These are phyloP conservation scores for Porphyrellus cyaneotinctus DNA, from an alignment of 768 basidiomycete species.

Conservation along the genomic window DNA sequence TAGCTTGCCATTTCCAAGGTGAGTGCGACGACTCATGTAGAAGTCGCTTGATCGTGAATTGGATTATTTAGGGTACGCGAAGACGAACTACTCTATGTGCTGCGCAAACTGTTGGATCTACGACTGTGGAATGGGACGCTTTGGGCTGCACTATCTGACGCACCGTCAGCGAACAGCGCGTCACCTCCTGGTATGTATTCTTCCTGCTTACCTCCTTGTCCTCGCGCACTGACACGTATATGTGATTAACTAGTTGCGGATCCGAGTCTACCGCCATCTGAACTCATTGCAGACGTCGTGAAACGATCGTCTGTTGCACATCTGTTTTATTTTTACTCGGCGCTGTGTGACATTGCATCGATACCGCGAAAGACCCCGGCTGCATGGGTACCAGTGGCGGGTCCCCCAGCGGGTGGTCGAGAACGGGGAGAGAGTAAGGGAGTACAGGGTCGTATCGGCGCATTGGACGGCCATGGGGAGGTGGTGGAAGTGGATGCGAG, in stretches of 20 bases:
- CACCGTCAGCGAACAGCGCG: conserved; percentile 51
- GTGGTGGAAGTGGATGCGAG: conserved; percentile 60
- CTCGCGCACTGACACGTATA: neutral
- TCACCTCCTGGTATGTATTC: conserved; percentile 55
- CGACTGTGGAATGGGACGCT: conserved; percentile 72
- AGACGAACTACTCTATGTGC: conserved; percentile 83
- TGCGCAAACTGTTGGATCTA: conserved; percentile 70
- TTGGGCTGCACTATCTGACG: conserved; percentile 70
- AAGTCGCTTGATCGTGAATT: neutral
- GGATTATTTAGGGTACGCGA: conserved; percentile 60
- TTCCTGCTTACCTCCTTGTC: neutral
- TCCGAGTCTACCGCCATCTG: conserved; percentile 43
- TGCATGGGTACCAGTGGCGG: conserved; percentile 49
- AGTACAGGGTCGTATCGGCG: conserved; percentile 21
- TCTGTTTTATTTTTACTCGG: conserved; percentile 81
- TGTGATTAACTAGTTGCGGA: conserved; percentile 34
- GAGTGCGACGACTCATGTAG: conserved; percentile 1
- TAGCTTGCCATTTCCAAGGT: conserved; percentile 85
- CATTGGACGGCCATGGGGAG: conserved; percentile 14
- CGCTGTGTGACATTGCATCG: conserved; percentile 76
- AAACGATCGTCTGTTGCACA: conserved; percentile 77
- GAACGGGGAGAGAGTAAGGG: conserved; percentile 8
- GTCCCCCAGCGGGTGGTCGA: conserved; percentile 4
- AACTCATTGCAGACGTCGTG: conserved; percentile 64
- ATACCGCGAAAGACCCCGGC: conserved; percentile 64